Evolutionary conservation across 1,139 yeast species (phyloP).

Genomic region (Yamadazyma jaroonii): DNA sequence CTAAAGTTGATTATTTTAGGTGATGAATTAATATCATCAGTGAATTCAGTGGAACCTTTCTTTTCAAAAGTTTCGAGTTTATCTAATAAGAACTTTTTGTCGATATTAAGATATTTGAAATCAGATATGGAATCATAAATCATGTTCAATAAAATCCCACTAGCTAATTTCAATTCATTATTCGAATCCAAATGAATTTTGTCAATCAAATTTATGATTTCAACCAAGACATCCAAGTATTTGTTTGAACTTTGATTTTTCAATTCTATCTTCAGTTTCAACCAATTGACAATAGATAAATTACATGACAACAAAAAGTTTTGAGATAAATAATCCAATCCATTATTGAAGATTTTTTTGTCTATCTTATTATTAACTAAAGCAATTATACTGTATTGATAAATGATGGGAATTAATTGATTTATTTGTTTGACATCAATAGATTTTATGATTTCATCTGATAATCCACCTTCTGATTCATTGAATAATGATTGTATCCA

Average conservation of each 20-base stretch:
- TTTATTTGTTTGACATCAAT: conserved; percentile 69
- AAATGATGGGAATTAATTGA: conserved; percentile 66
- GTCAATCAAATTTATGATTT: conserved; percentile 20
- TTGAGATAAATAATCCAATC: conserved; percentile 46
- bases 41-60: not conserved
- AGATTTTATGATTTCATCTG: conserved; percentile 74
- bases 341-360: conserved; percentile 32
- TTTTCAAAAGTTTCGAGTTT: conserved; percentile 2
- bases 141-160: conserved; percentile 9
- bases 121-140: conserved; percentile 5
- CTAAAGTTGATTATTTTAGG: not conserved
- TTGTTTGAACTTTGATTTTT: conserved; percentile 11
- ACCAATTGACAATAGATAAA: conserved; percentile 35
- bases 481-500: conserved; percentile 86
- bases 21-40: not conserved
- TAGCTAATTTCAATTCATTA: conserved; percentile 14
- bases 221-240: conserved; percentile 13
- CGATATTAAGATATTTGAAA: conserved; percentile 2
- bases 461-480: conserved; percentile 69
- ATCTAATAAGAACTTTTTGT: conserved; percentile 1
- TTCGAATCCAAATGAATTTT: conserved; percentile 15
- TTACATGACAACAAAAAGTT: conserved; percentile 40
- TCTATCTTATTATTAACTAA: conserved; percentile 50
- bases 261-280: conserved; percentile 15
- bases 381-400: conserved; percentile 71